These are phyloP conservation scores for Pachysandra terminalis DNA, from an alignment of 164 flowering plant genomes.

Conservation along the genomic window DNA sequence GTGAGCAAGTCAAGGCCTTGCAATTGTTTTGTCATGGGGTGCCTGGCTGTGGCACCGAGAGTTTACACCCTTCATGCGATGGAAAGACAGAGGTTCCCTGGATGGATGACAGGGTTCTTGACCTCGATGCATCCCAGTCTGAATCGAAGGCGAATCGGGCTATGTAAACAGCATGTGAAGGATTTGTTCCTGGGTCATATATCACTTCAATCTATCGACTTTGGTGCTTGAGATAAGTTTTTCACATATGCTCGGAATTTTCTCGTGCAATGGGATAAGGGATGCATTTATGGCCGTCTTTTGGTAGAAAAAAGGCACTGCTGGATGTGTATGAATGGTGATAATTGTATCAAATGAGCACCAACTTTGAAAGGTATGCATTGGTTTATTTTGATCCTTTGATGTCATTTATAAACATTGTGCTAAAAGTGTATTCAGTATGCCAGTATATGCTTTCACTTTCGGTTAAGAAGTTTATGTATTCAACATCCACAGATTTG, in stretches of 20 bases:
- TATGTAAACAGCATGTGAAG: constrained; percentile 69
- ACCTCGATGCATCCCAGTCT: constrained; percentile 78
- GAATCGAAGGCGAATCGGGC: constrained; percentile 60
- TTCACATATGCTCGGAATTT: background rate
- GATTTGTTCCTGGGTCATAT: constrained; percentile 79
- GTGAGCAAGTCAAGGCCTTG: constrained; percentile 60
- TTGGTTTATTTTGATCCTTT: no score
- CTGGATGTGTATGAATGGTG: no score
- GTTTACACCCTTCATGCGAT: constrained; percentile 73
- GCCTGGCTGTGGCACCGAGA: constrained; percentile 53
- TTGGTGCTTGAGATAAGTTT: constrained; percentile 54
- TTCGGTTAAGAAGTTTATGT: no score
- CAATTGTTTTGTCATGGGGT: constrained; percentile 71
- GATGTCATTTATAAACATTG: no score
- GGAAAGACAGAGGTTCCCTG: constrained; percentile 84
- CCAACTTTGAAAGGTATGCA: no score
- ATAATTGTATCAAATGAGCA: no score
- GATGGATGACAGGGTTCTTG: constrained; percentile 86
- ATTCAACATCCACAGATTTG: no score
- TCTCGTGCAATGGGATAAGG: no score
- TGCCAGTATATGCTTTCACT: no score
- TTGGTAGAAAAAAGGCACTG: no score
- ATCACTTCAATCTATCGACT: constrained; percentile 78
- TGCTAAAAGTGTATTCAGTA: no score
- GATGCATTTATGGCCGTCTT: no score